Base-by-base conservation (phyloP, 768 basidiomycete genomes). In the Candolleomyces aberdarensis region DNA sequence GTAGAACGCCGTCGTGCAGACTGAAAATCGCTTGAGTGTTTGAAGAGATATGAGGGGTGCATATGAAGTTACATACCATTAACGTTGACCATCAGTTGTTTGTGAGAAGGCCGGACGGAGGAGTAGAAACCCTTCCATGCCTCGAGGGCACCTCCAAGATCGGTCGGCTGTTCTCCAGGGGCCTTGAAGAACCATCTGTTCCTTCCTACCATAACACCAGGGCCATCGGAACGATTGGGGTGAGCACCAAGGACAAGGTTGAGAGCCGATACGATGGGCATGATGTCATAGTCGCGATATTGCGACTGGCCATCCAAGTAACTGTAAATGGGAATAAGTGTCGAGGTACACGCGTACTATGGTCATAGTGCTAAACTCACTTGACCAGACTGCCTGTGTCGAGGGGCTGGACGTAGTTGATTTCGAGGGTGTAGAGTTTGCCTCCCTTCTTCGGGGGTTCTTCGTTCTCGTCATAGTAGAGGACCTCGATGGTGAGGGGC, bases 111-210 rank as follows among this genome's bases (percentile, higher is more conserved):
- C 7, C 85, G 80, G 39, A 85, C 84, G 13, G 85, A 86, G 0
- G 84, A 83, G 68, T 83, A 86, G 64, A 83, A 87, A 0, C 85
- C 85, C 64, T 77, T 77, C 75, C 77, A 82, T 0, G 83, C 83
- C 64, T 85, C 80, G 6, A 84, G 71, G n/a, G 81, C 81, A 7
- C 80, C 80, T 6, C 81, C 81, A 39, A 85, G 74, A 75, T 79
- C 59, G 72, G 85, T 68, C 73, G 88, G 73, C 76, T 82, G 61
- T 76, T 83, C 69, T 9, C 71, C 70, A 14, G 69, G 64, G 3
- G 75, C 76, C 75, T 88, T 88, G 73, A 90, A 91, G 70, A 84
- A 89, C 60, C 60, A 61, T 13, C 85, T 80, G 62, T 87, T 86
- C 56, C 82, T 75, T 1, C 88, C 87, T 11, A 89, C 84, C 67